A percentile compares a stretch with the other conserved stretches of the same genome.
Evolutionary conservation across 257 asterid species (phyloP).

Genomic region (Solanum sejunctum): DNA sequence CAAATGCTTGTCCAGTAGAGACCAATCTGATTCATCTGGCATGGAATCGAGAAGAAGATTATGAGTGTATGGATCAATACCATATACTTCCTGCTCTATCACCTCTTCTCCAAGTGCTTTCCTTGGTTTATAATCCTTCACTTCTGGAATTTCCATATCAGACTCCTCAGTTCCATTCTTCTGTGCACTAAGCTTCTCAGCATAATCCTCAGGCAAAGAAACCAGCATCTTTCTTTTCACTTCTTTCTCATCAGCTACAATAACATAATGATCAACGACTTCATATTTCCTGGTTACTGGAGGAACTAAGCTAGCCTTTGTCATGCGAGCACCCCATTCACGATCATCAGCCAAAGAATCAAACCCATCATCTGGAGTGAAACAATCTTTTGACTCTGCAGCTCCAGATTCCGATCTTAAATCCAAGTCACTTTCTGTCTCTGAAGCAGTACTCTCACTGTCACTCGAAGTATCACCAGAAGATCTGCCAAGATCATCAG

Average conservation of each 20-base stretch:
- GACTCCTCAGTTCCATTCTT: slow-evolving; percentile 95
- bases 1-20: slow-evolving; percentile 65
- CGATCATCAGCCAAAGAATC: slow-evolving; percentile 89
- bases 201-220: slow-evolving; percentile 88
- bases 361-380: slow-evolving; percentile 56
- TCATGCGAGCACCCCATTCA: slow-evolving; percentile 99
- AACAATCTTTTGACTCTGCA: slow-evolving; percentile 52
- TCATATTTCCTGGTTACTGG: slow-evolving; percentile 97
- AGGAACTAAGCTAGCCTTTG: slow-evolving; percentile 92
- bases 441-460: slow-evolving; percentile 71
- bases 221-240: slow-evolving; percentile 93
- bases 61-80: slow-evolving; percentile 93
- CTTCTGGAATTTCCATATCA: slow-evolving; percentile 98
- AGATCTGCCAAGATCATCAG: slow-evolving; percentile 66
- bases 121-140: slow-evolving; percentile 88
- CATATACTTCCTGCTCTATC: slow-evolving; percentile 97
- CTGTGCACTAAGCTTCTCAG: slow-evolving; percentile 71
- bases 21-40: slow-evolving; percentile 90
- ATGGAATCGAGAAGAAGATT: slow-evolving; percentile 98
- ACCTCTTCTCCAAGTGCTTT: slow-evolving; percentile 82
- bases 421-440: slow-evolving; percentile 75
- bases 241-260: slow-evolving; percentile 93
- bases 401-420: slow-evolving; percentile 39
- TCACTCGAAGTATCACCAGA: slow-evolving; percentile 57
- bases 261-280: slow-evolving; percentile 76